A percentile compares a stretch with the other conserved stretches of the same genome.
Conservation (phyloP, 2,329 filamentous ascomycete species). For the Aspergillus pseudoterreus region DNA sequence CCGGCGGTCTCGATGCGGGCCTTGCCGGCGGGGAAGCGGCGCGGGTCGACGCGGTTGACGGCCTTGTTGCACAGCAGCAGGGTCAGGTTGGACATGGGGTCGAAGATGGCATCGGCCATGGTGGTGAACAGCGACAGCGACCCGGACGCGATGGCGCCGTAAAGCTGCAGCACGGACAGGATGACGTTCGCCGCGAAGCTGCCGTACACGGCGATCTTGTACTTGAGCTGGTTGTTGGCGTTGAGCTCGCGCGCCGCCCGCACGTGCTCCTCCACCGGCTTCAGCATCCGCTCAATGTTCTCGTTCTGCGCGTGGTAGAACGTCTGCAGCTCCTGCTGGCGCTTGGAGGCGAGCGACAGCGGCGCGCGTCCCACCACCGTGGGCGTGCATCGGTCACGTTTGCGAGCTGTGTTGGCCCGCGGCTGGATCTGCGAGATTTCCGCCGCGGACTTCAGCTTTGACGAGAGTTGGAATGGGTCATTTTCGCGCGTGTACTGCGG, state of each 20-base stretch:
- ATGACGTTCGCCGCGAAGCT: slow-evolving; percentile 75
- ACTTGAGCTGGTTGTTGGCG: slow-evolving; percentile 70
- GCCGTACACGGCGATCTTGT: slow-evolving; percentile 59
- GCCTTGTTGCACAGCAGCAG: slow-evolving; percentile 84
- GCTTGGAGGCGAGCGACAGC: slow-evolving; percentile 22
- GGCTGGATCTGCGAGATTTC: slow-evolving; percentile 71
- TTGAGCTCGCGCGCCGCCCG: slow-evolving; percentile 76
- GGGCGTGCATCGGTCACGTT: slow-evolving; percentile 46
- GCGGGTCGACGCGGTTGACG: slow-evolving; percentile 79
- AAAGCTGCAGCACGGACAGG: slow-evolving; percentile 78
- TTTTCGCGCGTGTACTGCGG: slow-evolving; percentile 61
- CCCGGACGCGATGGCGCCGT: slow-evolving; percentile 78
- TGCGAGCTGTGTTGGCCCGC: slow-evolving; percentile 70
- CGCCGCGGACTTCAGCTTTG: slow-evolving; percentile 69
- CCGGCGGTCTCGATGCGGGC: slow-evolving; percentile 91
- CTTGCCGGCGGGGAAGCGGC: slow-evolving; percentile 86
- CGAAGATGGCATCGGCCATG: slow-evolving; percentile 93
- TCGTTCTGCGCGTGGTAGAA: slow-evolving; percentile 94
- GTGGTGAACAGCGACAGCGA: slow-evolving; percentile 97
- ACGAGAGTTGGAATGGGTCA: slow-evolving; percentile 78
- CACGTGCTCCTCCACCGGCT: slow-evolving; percentile 87
- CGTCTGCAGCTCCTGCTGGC: slow-evolving; percentile 51
- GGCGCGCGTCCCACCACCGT: slow-evolving; percentile 38
- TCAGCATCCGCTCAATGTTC: slow-evolving; percentile 86
- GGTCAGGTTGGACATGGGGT: slow-evolving; percentile 83